phyloP scores from a whole-genome alignment of 805 yeast species.

The Kuraishia cidri region DNA sequence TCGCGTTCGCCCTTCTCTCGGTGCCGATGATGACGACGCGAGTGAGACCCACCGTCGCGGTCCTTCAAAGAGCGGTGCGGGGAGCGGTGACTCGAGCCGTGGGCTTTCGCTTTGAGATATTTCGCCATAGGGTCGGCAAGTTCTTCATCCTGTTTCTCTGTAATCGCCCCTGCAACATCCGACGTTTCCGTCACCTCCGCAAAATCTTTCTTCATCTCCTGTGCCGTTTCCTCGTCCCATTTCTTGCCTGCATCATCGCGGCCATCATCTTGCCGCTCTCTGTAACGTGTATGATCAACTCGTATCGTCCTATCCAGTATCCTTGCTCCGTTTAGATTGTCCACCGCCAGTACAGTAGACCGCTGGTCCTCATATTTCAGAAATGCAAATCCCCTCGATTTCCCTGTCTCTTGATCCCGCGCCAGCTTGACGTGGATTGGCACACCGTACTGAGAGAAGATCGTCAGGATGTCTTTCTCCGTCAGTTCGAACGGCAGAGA shows the following conservation, averaged over 20 bases:
- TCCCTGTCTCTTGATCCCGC: slow-evolving; percentile 57
- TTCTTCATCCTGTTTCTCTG: slow-evolving; percentile 16
- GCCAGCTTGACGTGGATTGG: slow-evolving; percentile 70
- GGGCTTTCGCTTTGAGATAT: slow-evolving; percentile 8
- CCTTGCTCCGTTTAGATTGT: slow-evolving; percentile 68
- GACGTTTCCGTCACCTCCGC: slow-evolving; percentile 18
- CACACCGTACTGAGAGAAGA: slow-evolving; percentile 85
- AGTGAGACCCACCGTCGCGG: neutral
- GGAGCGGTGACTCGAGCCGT: neutral
- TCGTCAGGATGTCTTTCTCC: slow-evolving; percentile 67
- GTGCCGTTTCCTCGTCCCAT: slow-evolving; percentile 16
- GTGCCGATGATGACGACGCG: neutral
- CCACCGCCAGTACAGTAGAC: slow-evolving; percentile 79
- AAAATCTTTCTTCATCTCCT: slow-evolving; percentile 38
- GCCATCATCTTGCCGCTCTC: slow-evolving; percentile 3
- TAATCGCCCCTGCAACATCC: slow-evolving; percentile 3
- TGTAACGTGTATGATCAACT: slow-evolving; percentile 59
- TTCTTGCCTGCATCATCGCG: slow-evolving; percentile 38
- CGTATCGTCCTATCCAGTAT: slow-evolving; percentile 39
- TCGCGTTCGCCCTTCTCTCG: too few relatives aligned
- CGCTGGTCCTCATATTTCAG: slow-evolving; percentile 76
- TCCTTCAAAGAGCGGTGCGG: neutral
- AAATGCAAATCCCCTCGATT: slow-evolving; percentile 70
- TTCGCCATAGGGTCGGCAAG: slow-evolving; percentile 28
- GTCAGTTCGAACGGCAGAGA: slow-evolving; percentile 53